Evolutionary conservation across 306 rosid species (phyloP).

Genomic region (Castanopsis chinensis): DNA sequence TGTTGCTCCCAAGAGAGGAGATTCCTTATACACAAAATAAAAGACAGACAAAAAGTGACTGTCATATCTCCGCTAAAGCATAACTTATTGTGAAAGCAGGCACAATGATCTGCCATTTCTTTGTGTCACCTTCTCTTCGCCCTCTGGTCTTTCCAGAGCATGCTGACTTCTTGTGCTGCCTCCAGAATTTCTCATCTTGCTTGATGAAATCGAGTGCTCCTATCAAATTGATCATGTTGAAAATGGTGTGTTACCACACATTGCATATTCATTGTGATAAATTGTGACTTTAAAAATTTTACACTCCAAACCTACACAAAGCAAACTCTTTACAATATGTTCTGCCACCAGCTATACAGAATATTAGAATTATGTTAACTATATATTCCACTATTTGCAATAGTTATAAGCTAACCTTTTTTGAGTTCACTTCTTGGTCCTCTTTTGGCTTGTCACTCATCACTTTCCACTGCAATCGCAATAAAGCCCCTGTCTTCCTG

Average conservation of each 20-base stretch:
- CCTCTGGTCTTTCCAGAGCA: conserved; percentile 40
- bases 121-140: conserved; percentile 35
- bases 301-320: neutral
- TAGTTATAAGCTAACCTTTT: conserved; percentile 51
- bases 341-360: neutral
- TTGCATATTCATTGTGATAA: neutral
- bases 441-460: conserved; percentile 87
- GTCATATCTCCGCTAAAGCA: conserved; percentile 10
- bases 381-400: neutral
- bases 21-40: conserved; percentile 50
- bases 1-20: conserved; percentile 54
- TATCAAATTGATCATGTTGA: neutral
- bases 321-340: neutral
- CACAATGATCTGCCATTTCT: conserved; percentile 18
- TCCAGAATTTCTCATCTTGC: conserved; percentile 54
- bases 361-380: neutral
- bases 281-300: neutral
- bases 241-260: neutral
- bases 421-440: conserved; percentile 83
- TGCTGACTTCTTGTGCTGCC: conserved; percentile 57
- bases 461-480: conserved; percentile 97
- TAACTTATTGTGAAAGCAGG: conserved; percentile 20
- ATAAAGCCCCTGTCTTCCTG: conserved; percentile 91
- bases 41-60: conserved; percentile 15
- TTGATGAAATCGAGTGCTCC: conserved; percentile 76